phyloP scores from a whole-genome alignment of 495 filamentous ascomycete genomes.

The Penicillium canescens region DNA sequence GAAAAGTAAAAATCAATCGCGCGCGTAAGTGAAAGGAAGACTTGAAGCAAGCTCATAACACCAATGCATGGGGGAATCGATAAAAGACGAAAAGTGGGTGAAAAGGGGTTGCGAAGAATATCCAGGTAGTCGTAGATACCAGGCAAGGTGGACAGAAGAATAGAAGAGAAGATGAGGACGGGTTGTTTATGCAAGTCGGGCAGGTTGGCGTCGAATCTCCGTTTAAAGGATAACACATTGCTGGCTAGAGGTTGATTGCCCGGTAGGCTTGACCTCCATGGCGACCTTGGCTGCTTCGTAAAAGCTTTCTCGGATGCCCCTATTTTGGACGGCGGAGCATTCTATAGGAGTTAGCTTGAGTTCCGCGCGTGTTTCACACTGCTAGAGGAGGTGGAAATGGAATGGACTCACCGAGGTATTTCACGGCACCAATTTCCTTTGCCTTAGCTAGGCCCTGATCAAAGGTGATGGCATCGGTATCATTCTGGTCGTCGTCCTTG shows the following conservation, averaged over 20 bases:
- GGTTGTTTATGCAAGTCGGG: not conserved
- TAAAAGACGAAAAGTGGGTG: not conserved
- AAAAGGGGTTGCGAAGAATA: not conserved
- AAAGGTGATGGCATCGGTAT: slow-evolving; percentile 77
- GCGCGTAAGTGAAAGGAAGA: slow-evolving; percentile 7
- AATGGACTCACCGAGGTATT: slow-evolving; percentile 72
- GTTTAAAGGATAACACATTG: slow-evolving; percentile 38
- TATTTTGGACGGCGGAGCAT: slow-evolving; percentile 96
- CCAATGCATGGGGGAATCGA: slow-evolving; percentile 31
- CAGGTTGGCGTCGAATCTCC: not conserved
- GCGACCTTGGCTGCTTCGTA: slow-evolving; percentile 98
- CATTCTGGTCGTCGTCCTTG: slow-evolving; percentile 62
- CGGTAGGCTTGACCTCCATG: slow-evolving; percentile 71
- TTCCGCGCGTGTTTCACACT: no score
- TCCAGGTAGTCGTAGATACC: not conserved
- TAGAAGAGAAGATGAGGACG: not conserved
- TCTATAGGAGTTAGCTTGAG: slow-evolving; percentile 49
- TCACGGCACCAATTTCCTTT: slow-evolving; percentile 79
- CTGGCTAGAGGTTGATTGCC: slow-evolving; percentile 33
- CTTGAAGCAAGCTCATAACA: slow-evolving; percentile 8
- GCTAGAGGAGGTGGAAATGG: no score
- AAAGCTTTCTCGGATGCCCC: slow-evolving; percentile 97
- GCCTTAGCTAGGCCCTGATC: slow-evolving; percentile 92
- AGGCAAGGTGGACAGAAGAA: not conserved
- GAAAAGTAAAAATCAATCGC: not conserved